Conservation (phyloP, 495 filamentous ascomycete genomes). For the Xylaria flabelliformis region DNA sequence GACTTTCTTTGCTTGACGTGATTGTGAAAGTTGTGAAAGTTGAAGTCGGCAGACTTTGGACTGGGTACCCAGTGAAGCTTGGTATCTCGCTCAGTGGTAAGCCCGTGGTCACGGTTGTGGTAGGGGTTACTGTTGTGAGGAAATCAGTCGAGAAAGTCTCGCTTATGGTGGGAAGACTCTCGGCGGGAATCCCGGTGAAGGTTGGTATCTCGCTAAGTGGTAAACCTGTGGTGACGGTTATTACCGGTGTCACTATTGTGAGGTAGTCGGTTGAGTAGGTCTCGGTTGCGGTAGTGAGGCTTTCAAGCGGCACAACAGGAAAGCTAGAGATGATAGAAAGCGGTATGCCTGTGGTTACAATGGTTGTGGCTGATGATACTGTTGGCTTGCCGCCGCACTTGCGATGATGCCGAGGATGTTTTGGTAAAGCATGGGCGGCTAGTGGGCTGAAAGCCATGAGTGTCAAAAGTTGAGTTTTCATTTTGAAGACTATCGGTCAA, state of each 20-base stretch:
- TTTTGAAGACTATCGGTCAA: conserved; percentile 21
- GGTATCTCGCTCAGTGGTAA: conserved; percentile 14
- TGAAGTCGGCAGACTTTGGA: conserved; percentile 1
- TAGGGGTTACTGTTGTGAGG: not conserved
- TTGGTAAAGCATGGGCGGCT: conserved; percentile 15
- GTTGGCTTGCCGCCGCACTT: conserved; percentile 19
- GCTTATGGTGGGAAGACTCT: conserved; percentile 13
- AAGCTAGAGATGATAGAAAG: not conserved
- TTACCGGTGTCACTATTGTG: not conserved
- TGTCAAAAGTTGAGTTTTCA: conserved; percentile 20
- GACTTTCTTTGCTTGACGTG: not conserved
- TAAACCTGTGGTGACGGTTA: conserved; percentile 2
- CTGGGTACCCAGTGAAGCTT: not conserved
- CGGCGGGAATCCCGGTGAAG: conserved; percentile 5
- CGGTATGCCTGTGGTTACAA: conserved; percentile 14
- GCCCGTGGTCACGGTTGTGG: conserved; percentile 15
- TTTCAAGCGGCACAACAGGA: conserved; percentile 5
- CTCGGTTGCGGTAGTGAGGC: conserved; percentile 4
- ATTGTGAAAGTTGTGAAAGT: conserved; percentile 13
- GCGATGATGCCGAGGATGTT: not conserved
- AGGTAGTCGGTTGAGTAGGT: conserved; percentile 17
- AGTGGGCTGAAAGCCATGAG: conserved; percentile 23
- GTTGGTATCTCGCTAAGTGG: conserved; percentile 10
- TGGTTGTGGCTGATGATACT: conserved; percentile 10
- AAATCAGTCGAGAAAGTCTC: not conserved